Percentiles rank a stretch among this genome's conserved stretches.
These are phyloP conservation scores for Scheffersomyces illinoinensis DNA, from an alignment of 1,139 yeast species.

Conservation along the genomic window DNA sequence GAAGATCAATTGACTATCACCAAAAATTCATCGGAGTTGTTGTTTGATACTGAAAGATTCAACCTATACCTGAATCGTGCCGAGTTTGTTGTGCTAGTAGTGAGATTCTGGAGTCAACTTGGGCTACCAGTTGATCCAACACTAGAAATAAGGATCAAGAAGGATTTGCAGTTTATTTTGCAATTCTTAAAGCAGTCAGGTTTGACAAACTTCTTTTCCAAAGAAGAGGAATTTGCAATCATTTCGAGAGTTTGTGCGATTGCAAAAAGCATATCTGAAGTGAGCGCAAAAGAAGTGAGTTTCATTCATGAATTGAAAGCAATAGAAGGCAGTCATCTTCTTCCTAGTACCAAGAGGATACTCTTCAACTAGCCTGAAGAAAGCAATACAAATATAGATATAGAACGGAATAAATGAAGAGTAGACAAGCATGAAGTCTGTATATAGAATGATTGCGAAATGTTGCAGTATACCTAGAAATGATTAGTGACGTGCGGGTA, in stretches of 20 bases:
- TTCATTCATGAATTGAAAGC: neutral
- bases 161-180: neutral
- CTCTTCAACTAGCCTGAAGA: neutral
- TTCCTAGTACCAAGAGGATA: constrained; percentile 1
- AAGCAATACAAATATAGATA: neutral
- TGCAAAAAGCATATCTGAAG: neutral
- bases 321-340: neutral
- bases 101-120: neutral
- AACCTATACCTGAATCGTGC: constrained; percentile 30
- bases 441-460: too few relatives aligned
- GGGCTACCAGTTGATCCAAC: neutral
- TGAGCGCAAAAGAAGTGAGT: neutral
- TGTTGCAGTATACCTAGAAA: neutral
- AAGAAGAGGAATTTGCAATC: neutral
- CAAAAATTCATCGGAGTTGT: constrained; percentile 5
- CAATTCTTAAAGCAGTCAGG: neutral
- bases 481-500: neutral
- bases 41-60: constrained; percentile 34
- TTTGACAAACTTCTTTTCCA: neutral
- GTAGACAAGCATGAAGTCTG: neutral
- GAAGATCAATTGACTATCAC: neutral
- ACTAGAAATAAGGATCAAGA: neutral
- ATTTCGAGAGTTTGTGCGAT: neutral
- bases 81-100: neutral
- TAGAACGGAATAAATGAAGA: too few relatives aligned